A percentile compares a stretch with the other conserved stretches of the same genome.
phyloP scores from a whole-genome alignment of 1,139 yeast species.

The Blastobotrys serpentis region DNA sequence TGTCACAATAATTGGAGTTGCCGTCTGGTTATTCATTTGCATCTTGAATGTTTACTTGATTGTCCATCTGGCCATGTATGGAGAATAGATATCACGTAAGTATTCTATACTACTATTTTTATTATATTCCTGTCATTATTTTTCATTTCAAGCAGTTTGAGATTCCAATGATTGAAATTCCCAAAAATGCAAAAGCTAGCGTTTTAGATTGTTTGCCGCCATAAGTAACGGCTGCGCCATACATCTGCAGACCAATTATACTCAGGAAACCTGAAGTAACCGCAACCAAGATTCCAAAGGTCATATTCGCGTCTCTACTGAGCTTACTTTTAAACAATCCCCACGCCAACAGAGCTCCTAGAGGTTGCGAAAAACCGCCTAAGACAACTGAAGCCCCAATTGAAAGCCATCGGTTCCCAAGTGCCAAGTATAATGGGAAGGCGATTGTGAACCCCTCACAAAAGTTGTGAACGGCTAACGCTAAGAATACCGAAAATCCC shows the following conservation, averaged over 20 bases:
- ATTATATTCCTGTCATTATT: not conserved
- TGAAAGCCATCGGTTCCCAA: conserved; percentile 62
- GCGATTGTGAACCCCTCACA: conserved; percentile 97
- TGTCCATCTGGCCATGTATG: conserved; percentile 53
- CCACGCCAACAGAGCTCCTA: conserved; percentile 80
- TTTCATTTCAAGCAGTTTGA: conserved; percentile 19
- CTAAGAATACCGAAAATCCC: conserved; percentile 78
- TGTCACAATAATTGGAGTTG: conserved; percentile 46
- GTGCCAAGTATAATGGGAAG: conserved; percentile 77
- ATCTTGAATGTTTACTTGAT: conserved; percentile 69
- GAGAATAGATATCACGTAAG: conserved; percentile 35
- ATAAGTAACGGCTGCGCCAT: conserved; percentile 69
- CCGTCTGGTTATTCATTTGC: conserved; percentile 64
- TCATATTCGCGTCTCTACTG: conserved; percentile 39
- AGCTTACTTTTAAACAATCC: conserved; percentile 48
- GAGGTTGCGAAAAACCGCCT: conserved; percentile 85
- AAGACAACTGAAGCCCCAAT: conserved; percentile 61
- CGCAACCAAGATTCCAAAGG: conserved; percentile 67
- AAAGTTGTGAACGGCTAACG: conserved; percentile 83
- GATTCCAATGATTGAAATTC: conserved; percentile 34
- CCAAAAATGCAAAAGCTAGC: conserved; percentile 34
- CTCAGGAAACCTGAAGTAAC: conserved; percentile 81
- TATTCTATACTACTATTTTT: not conserved
- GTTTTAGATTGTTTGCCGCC: conserved; percentile 50
- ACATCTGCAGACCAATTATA: conserved; percentile 82